Evolutionary conservation across 2,329 filamentous ascomycete species (phyloP), one percentile per base, ranked within the genome.

Genomic region (Chaetothyriales sp.): DNA sequence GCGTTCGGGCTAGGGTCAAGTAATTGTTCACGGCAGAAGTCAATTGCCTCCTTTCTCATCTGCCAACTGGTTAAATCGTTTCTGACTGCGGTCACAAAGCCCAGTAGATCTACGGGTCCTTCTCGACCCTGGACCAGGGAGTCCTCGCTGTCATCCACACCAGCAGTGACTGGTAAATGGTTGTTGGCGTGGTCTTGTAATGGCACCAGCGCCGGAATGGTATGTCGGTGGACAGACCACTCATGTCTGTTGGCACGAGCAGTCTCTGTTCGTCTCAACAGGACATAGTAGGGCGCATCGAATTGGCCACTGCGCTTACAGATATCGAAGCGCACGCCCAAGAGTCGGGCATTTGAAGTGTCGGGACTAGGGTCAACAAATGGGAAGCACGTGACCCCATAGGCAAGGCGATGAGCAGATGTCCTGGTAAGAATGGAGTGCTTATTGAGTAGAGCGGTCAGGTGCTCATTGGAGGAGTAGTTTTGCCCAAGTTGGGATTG

Each of bases 371-470:
- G 70, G 48, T 73, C 70, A 48, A 62, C 65, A 57, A 71, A 73
- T 3, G 69, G 69, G 51, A 73, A 73, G 2, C 68, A 61, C 1
- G 70, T 73, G 9, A 66, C 62, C 5, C 68, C 68, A 58, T 70
- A 70, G 2, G 66, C 67, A 46, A 72, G 62, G 32, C 69, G 68
- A 59, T 72, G 63, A 55, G 68, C 62, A 50, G 72, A 72, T 64
- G 54, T 28, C 61, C 53, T 53, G 70, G 67, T 43, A 60, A 60
- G 18, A 55, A 60, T 39, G 64, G 61, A 26, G 61, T 25, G 57
- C 53, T 43, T 49, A 10, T 53, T 44, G 18, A 65, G 56, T 2
- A 68, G 59, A 1, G 65, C 63, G 7, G 64, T 64, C n/a, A 67
- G 52, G 15, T 63, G 61, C 9, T 58, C 50, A 28, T 55, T 47